phyloP scores from a whole-genome alignment of 2,329 filamentous ascomycete species.

The Trichophyton mentagrophytes region DNA sequence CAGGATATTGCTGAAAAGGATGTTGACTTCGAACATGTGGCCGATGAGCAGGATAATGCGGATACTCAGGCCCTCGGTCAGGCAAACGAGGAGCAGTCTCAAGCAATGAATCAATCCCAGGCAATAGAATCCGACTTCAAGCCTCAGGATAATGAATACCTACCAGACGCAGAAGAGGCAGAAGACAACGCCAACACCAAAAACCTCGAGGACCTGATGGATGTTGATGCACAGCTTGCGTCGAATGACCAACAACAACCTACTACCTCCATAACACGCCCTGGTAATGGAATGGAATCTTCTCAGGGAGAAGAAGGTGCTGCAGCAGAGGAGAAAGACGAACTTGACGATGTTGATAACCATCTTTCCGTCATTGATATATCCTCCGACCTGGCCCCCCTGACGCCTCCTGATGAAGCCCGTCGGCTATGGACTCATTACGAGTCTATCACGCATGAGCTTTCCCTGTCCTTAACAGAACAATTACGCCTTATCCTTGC shows the following conservation, averaged over 20 bases:
- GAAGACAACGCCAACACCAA: slow-evolving; percentile 30
- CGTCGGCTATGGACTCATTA: slow-evolving; percentile 73
- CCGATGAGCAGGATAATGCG: slow-evolving; percentile 66
- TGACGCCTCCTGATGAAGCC: slow-evolving; percentile 44
- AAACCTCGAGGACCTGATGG: slow-evolving; percentile 37
- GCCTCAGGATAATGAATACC: slow-evolving; percentile 42
- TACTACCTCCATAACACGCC: slow-evolving; percentile 9
- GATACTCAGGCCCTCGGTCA: slow-evolving; percentile 86
- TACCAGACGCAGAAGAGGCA: slow-evolving; percentile 41
- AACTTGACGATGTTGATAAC: slow-evolving; percentile 38
- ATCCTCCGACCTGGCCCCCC: slow-evolving; percentile 35
- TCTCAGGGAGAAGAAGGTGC: slow-evolving; percentile 20
- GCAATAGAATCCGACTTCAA: slow-evolving; percentile 59
- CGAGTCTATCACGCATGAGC: slow-evolving; percentile 68
- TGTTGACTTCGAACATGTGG: slow-evolving; percentile 86
- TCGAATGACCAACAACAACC: slow-evolving; percentile 25
- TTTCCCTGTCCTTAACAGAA: slow-evolving; percentile 81
- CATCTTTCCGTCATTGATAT: slow-evolving; percentile 62
- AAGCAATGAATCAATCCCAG: slow-evolving; percentile 76
- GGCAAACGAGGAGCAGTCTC: slow-evolving; percentile 74
- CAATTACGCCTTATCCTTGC: slow-evolving; percentile 91
- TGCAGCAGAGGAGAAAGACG: slow-evolving; percentile 33
- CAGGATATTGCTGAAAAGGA: slow-evolving; percentile 58
- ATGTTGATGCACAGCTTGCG: slow-evolving; percentile 24
- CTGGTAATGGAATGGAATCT: slow-evolving; percentile 22